A percentile compares a stretch with the other conserved stretches of the same genome.
Conservation (phyloP, 176 grass and related monocot species). For the Rhynchospora pubera region DNA sequence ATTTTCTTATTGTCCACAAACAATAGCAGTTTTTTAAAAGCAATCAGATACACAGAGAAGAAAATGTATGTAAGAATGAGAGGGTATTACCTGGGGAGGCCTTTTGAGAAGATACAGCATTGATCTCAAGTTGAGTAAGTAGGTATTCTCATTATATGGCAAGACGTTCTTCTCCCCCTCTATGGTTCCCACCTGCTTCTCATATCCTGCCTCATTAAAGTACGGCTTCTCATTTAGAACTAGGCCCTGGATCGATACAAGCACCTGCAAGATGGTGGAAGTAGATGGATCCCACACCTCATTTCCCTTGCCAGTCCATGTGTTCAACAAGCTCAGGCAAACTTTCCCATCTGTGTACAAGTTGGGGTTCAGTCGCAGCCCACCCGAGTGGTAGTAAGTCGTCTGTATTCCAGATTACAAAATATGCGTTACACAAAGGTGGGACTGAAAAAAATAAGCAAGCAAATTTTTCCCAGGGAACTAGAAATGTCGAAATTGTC, state of each 20-base stretch:
- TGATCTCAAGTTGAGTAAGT: slow-evolving; percentile 82
- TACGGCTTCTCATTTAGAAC: slow-evolving; percentile 95
- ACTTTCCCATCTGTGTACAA: slow-evolving; percentile 92
- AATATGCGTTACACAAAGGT: background rate
- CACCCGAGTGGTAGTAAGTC: slow-evolving; percentile 91
- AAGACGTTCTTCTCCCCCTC: slow-evolving; percentile 96
- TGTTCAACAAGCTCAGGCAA: slow-evolving; percentile 89
- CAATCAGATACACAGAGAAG: slow-evolving; percentile 10
- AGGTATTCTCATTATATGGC: slow-evolving; percentile 96
- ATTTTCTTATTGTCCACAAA: background rate
- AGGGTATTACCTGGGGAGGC: slow-evolving; percentile 51
- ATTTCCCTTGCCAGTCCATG: slow-evolving; percentile 85
- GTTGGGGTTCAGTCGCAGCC: slow-evolving; percentile 91
- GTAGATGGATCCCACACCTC: slow-evolving; percentile 95
- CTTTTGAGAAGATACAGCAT: slow-evolving; percentile 94
- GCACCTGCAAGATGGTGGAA: slow-evolving; percentile 85
- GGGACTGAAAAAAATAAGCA: background rate
- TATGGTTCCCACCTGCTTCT: slow-evolving; percentile 90
- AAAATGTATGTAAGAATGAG: background rate
- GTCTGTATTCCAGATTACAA: slow-evolving; percentile 42
- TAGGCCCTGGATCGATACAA: slow-evolving; percentile 90
- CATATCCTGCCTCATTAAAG: slow-evolving; percentile 96
- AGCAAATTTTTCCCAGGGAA: background rate
- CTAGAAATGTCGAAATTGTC: background rate
- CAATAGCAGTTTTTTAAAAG: background rate